Base-by-base conservation (phyloP, 1,284 basidiomycete genomes). In the Fomitopsis palustris region DNA sequence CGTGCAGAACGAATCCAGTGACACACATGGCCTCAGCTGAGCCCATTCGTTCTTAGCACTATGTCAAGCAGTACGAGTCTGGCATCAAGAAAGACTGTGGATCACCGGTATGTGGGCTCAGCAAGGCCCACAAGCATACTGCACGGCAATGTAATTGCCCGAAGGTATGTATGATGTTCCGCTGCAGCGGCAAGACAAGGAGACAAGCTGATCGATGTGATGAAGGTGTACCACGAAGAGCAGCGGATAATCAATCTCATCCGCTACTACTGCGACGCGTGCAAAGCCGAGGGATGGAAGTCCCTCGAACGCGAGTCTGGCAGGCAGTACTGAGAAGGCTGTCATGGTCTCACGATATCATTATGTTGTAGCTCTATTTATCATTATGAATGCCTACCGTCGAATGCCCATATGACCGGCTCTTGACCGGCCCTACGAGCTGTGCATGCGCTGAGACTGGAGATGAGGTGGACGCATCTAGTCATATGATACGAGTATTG, bases 61-160 rank as follows among this genome's bases (percentile, higher is more conserved):
- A 69, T 54, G 68, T 73, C 45, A 73, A 73, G 62, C 62, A 66
- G 27, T 72, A 72, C 64, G 71, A 73, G 59, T 68, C 69, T 43
- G 71, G 71, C 37, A 62, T 67, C 64, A 67, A 68, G 60, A 67
- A 61, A 51, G 71, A 73, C 59, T 73, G 71, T 61, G 64, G 65
- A 53, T 70, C 67, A n/a, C 64, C 64, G 53, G 61, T 52, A 41
- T 73, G 71, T 47, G 69, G 63, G 35, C 62, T 71, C 25, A 72
- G 70, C 61, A 58, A 60, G 35, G 67, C 67, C 33, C 71, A 73
- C 62, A 65, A 62, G 38, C 70, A 72, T 61, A 65, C 69, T 8
- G 62, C 65, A 42, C 62, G 66, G 52, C 61, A 60, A 39, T 73
- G 71, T 61, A 56, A 61, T 42, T 73, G 71, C 55, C 61, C 63